Conservation (phyloP, 345 rosid genomes). For the Gossypium sturtianum region DNA sequence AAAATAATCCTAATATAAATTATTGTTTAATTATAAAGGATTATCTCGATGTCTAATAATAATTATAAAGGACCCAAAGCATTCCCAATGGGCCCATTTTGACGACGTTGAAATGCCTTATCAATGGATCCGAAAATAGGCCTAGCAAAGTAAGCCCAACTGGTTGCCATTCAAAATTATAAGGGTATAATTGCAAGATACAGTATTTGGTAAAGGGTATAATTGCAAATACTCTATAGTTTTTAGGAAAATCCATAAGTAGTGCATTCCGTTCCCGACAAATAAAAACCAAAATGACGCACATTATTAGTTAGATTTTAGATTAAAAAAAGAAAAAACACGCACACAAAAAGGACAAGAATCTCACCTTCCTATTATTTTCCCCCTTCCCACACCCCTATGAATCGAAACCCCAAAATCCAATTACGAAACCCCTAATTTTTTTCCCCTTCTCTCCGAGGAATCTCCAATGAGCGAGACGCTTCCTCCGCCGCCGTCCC, state of each 20-base stretch:
- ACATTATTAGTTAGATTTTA: no score
- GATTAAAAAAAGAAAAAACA: no score
- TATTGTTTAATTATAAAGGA: no score
- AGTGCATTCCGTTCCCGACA: neutral
- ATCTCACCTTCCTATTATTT: neutral
- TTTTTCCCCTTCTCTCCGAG: neutral
- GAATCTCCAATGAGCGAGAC: constrained; percentile 9
- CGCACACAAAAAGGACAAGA: neutral
- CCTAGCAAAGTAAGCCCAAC: no score
- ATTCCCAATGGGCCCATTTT: neutral
- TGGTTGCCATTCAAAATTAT: neutral
- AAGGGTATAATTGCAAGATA: neutral
- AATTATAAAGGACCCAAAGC: neutral
- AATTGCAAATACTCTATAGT: neutral
- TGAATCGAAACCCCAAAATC: constrained; percentile 7
- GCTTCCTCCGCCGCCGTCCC: constrained; percentile 41
- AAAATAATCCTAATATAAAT: no score
- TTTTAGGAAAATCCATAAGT: neutral
- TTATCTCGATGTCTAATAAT: no score
- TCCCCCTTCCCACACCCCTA: neutral
- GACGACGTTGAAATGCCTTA: neutral
- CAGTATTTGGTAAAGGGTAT: neutral
- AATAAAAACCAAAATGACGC: neutral
- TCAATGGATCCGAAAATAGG: neutral
- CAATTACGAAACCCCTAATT: constrained; percentile 3